These are phyloP conservation scores for Lipomyces lipofer DNA, from an alignment of 805 yeast genomes.

Conservation along the genomic window DNA sequence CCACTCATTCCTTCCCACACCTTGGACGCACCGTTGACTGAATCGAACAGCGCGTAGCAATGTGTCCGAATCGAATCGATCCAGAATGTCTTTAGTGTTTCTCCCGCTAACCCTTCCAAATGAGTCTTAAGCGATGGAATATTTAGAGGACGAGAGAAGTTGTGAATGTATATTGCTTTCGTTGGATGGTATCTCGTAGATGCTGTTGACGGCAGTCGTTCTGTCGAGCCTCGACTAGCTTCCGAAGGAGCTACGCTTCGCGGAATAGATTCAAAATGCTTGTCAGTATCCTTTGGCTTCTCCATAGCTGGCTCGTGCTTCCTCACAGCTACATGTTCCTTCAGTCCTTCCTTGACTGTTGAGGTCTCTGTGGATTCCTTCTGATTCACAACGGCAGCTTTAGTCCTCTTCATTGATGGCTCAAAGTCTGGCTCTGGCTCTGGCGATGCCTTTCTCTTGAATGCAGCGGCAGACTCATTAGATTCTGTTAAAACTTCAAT, in stretches of 20 bases:
- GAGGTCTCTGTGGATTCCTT: no score
- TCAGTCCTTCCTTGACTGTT: neutral
- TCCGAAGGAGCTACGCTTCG: no score
- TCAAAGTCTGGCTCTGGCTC: no score
- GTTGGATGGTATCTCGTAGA: slow-evolving; percentile 6
- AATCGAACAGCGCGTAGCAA: slow-evolving; percentile 15
- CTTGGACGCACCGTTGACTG: slow-evolving; percentile 12
- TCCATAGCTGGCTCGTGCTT: neutral
- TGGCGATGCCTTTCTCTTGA: neutral
- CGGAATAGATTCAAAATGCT: no score
- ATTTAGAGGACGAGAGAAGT: slow-evolving; percentile 29
- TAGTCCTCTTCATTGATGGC: no score
- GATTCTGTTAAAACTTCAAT: no score
- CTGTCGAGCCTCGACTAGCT: no score
- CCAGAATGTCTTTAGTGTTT: slow-evolving; percentile 14
- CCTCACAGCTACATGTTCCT: no score
- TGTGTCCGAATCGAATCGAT: slow-evolving; percentile 29
- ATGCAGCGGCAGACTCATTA: no score
- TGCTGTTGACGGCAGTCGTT: slow-evolving; percentile 11
- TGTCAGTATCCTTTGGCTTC: neutral
- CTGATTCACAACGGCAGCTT: no score
- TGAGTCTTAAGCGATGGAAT: slow-evolving; percentile 13
- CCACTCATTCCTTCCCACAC: slow-evolving; percentile 18
- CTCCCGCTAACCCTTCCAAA: slow-evolving; percentile 8
- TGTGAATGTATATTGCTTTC: slow-evolving; percentile 17